Evolutionary conservation across 768 basidiomycete genomes (phyloP).

Genomic region (Daedalea quercina): DNA sequence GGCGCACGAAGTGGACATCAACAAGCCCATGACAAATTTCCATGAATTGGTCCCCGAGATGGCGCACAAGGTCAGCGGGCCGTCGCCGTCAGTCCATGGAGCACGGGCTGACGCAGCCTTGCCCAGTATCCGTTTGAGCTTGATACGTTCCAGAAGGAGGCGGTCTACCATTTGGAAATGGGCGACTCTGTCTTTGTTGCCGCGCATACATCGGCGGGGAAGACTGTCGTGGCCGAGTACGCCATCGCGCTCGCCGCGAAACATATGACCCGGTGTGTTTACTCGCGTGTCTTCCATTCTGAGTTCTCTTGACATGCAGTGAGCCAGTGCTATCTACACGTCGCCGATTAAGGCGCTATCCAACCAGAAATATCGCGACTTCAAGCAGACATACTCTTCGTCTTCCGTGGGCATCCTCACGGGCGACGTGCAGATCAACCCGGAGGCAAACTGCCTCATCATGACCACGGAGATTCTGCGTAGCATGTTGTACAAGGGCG

Average conservation of each 20-base stretch:
- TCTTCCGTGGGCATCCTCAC: constrained; percentile 93
- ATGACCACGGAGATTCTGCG: constrained; percentile 98
- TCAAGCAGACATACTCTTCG: constrained; percentile 92
- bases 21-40: constrained; percentile 84
- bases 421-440: constrained; percentile 98
- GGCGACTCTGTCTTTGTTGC: constrained; percentile 99
- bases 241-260: constrained; percentile 95
- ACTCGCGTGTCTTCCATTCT: background rate
- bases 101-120: background rate
- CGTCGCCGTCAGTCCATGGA: background rate
- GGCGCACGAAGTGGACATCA: constrained; percentile 96
- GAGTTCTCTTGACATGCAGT: background rate
- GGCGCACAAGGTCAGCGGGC: constrained; percentile 72
- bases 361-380: constrained; percentile 98
- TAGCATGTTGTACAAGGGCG: constrained; percentile 98
- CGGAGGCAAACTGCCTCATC: constrained; percentile 93
- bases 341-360: constrained; percentile 98
- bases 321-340: constrained; percentile 87
- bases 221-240: constrained; percentile 98
- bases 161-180: constrained; percentile 94
- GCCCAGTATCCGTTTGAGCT: constrained; percentile 95
- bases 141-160: constrained; percentile 98
- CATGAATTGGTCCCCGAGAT: constrained; percentile 91
- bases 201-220: constrained; percentile 98
- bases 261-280: constrained; percentile 91